Percentiles rank a stretch among this genome's conserved stretches.
Conservation (phyloP, 2,329 filamentous ascomycete species). For the Calonectria multiphialidica region DNA sequence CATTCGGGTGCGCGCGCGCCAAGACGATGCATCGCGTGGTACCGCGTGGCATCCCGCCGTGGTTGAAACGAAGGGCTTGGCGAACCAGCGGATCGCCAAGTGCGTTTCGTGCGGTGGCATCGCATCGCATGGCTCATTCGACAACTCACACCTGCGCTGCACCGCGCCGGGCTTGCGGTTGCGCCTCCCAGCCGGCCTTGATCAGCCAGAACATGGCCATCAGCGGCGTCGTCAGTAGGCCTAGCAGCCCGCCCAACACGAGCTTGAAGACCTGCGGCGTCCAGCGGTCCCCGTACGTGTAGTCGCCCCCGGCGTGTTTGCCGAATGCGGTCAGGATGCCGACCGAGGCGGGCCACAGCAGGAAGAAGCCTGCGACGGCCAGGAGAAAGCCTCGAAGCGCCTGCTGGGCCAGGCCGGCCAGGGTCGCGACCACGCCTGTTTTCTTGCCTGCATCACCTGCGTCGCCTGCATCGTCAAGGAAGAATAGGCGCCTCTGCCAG, state of each 20-base stretch:
- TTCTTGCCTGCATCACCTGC: conserved; percentile 3
- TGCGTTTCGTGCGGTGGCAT: background rate
- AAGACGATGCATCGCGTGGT: background rate
- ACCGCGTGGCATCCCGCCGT: background rate
- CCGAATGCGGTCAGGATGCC: conserved; percentile 57
- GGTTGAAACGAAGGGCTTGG: background rate
- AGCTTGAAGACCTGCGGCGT: conserved; percentile 63
- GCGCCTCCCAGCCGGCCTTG: conserved; percentile 58
- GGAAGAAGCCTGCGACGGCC: conserved; percentile 51
- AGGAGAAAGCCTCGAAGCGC: conserved; percentile 43
- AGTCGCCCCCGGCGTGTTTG: conserved; percentile 54
- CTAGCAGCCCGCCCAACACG: conserved; percentile 59
- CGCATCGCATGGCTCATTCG: too few species aligned
- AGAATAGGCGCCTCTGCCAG: conserved; percentile 54
- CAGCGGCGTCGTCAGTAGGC: conserved; percentile 59
- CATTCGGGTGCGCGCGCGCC: background rate
- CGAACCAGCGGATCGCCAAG: background rate
- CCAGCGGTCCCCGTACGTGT: conserved; percentile 57
- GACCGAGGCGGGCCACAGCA: conserved; percentile 59
- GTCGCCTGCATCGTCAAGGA: conserved; percentile 7
- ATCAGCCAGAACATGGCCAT: conserved; percentile 65
- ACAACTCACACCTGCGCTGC: background rate
- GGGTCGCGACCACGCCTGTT: background rate
- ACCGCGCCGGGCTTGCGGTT: background rate
- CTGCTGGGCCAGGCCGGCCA: conserved; percentile 43